A percentile compares a stretch with the other conserved stretches of the same genome.
Conservation (phyloP, 2,329 filamentous ascomycete genomes). For the Pseudopithomyces maydicus region DNA sequence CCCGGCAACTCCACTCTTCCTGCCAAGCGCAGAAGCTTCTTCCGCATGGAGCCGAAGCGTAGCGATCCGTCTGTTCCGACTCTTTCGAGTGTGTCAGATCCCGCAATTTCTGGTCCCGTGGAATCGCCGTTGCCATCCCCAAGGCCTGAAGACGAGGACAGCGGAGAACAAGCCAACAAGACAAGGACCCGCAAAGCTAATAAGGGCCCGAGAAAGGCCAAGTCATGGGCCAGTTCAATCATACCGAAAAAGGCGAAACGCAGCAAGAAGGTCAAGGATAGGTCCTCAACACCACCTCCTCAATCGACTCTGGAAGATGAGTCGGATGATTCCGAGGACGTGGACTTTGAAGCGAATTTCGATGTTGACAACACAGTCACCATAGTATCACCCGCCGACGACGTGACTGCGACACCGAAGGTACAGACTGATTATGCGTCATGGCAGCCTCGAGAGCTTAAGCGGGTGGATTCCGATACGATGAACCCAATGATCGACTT, state of each 20-base stretch:
- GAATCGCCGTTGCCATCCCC: constrained; percentile 35
- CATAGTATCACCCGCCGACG: constrained; percentile 43
- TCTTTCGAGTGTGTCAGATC: constrained; percentile 41
- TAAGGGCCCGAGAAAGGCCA: constrained; percentile 69
- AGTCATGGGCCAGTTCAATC: constrained; percentile 72
- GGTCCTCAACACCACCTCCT: constrained; percentile 35
- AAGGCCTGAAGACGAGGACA: constrained; percentile 28
- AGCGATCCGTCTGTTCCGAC: constrained; percentile 43
- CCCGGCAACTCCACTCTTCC: constrained; percentile 25
- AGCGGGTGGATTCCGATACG: constrained; percentile 58
- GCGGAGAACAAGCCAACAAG: constrained; percentile 51
- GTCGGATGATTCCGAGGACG: constrained; percentile 41
- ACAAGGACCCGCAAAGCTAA: constrained; percentile 60
- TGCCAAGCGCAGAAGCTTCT: constrained; percentile 44
- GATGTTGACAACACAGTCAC: constrained; percentile 49
- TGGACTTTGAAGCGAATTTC: constrained; percentile 48
- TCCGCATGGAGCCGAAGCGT: constrained; percentile 57
- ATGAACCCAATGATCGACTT: constrained; percentile 87
- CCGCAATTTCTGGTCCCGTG: constrained; percentile 34
- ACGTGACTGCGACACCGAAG: constrained; percentile 26
- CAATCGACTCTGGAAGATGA: constrained; percentile 28
- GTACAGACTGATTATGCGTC: constrained; percentile 42
- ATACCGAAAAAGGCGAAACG: constrained; percentile 66
- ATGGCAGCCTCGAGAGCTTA: constrained; percentile 44
- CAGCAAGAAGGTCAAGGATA: constrained; percentile 51